Conservation (phyloP, 2,329 filamentous ascomycete genomes). For the Penicillium aurantiogriseum region DNA sequence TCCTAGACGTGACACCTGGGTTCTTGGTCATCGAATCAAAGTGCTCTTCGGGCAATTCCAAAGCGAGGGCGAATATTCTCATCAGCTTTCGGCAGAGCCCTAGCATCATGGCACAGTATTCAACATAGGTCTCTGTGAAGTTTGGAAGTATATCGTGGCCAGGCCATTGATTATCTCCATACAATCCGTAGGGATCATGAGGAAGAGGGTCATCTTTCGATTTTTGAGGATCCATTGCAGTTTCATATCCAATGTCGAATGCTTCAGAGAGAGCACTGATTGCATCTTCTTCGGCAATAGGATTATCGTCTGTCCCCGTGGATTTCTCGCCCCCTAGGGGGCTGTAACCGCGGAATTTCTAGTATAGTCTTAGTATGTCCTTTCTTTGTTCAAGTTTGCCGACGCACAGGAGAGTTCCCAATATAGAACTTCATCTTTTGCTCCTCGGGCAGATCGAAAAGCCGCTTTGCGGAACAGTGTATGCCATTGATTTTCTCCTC, state of each 20-base stretch:
- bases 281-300: constrained; percentile 12
- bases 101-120: constrained; percentile 21
- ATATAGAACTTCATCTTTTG: constrained; percentile 46
- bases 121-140: constrained; percentile 17
- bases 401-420: constrained; percentile 24
- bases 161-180: constrained; percentile 29
- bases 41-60: constrained; percentile 38
- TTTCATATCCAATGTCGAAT: constrained; percentile 30
- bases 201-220: constrained; percentile 11
- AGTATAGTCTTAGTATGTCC: not conserved
- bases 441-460: constrained; percentile 43
- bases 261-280: constrained; percentile 22
- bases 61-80: constrained; percentile 41
- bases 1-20: constrained; percentile 41
- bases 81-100: constrained; percentile 27
- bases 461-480: constrained; percentile 33
- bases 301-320: constrained; percentile 18
- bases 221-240: constrained; percentile 20
- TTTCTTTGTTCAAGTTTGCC: not conserved
- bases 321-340: constrained; percentile 23
- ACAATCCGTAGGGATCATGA: constrained; percentile 17
- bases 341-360: constrained; percentile 30
- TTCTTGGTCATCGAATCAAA: constrained; percentile 36
- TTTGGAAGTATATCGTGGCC: constrained; percentile 14
- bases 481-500: constrained; percentile 14